Base-by-base conservation (phyloP, 2,329 filamentous ascomycete species). In the Lecanicillium sp. region DNA sequence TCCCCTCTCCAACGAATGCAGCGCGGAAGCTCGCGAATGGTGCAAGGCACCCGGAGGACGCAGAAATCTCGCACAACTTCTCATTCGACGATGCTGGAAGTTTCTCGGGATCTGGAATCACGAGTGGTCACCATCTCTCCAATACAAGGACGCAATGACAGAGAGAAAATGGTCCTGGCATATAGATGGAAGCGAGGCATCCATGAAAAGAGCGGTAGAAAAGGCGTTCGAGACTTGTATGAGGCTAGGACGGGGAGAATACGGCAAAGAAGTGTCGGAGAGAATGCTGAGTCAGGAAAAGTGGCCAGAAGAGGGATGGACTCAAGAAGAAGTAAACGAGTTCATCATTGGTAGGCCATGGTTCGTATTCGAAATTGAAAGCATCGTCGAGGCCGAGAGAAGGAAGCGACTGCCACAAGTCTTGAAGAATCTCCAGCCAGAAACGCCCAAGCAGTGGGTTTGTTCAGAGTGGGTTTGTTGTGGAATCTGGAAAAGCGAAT, bases 271-370 rank as follows among this genome's bases (percentile, higher is more conserved):
- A 17, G 19, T 7, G 10, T 7, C 5, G 8, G 3, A 17, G 9
- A 23, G 11, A n/a, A 26, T 24, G n/a, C n/a, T n/a, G n/a, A n/a
- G n/a, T 9, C 5, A 14, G 3, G 21, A 29, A 12, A 30, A 30
- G 9, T 15, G 11, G 8, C 44, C 26, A 9, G 12, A 14, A 17
- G 3, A 17, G 4, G 11, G 5, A 20, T 38, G 33, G 44, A 24
- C 14, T 14, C 1, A 12, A 4, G 17, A 7, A 3, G 17, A 39
- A 30, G 44, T 23, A 11, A 35, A 46, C 35, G 26, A 30, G 1
- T 46, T 46, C 17, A 38, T 46, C 33, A 5, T 32, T n/a, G 38
- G 33, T 6, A 33, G 44, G 12, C 44, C 44, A 14, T 46, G 44
- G 44, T 39, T 46, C 12, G 35, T 17, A 24, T 46, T 46, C 27